phyloP scores from a whole-genome alignment of 768 basidiomycete species.

The Tulasnella sp. region DNA sequence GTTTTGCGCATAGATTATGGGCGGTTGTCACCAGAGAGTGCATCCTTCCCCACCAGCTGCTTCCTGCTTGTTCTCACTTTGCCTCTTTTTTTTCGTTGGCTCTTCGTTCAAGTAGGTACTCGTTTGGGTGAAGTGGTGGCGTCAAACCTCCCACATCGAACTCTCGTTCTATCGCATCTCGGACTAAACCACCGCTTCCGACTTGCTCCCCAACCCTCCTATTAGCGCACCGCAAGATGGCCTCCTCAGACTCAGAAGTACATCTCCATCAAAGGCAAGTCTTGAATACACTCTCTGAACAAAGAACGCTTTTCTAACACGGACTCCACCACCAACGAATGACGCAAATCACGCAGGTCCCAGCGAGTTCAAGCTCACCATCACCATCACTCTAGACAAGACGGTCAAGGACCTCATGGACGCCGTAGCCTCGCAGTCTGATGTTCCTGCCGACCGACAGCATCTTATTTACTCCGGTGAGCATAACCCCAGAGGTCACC shows the following conservation, averaged over 20 bases:
- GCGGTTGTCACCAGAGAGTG: no score
- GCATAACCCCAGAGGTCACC: slow-evolving; percentile 25
- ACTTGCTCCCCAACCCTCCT: background rate
- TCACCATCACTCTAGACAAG: slow-evolving; percentile 72
- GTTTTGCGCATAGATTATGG: no score
- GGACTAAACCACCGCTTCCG: background rate
- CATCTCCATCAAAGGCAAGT: slow-evolving; percentile 30
- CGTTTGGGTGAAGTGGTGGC: background rate
- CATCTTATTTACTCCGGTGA: slow-evolving; percentile 86
- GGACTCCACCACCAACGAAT: background rate
- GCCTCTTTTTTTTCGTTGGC: no score
- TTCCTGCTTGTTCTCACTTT: no score
- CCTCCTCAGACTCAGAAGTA: slow-evolving; percentile 9
- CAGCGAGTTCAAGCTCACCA: slow-evolving; percentile 85
- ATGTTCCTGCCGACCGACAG: slow-evolving; percentile 81
- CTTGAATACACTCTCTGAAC: background rate
- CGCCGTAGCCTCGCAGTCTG: slow-evolving; percentile 74
- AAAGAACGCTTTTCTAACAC: background rate
- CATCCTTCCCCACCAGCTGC: no score
- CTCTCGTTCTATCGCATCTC: background rate
- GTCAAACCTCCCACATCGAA: background rate
- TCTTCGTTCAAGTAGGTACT: no score
- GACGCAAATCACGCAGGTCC: slow-evolving; percentile 41
- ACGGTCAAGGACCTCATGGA: slow-evolving; percentile 86
- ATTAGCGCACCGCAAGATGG: background rate